Conservation (phyloP, 2,329 filamentous ascomycete species). For the Truncatella angustata region DNA sequence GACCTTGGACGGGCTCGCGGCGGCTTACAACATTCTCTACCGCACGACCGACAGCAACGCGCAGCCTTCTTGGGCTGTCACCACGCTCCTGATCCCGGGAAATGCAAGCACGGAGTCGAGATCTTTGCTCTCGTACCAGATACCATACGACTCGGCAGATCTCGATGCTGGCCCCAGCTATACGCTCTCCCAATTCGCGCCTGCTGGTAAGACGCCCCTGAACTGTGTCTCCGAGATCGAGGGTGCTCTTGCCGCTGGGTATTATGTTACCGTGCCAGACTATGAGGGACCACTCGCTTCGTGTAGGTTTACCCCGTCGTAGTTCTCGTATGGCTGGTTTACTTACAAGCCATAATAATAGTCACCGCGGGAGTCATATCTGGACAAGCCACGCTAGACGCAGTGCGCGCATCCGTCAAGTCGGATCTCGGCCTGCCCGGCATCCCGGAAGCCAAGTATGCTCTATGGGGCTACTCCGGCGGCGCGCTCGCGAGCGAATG, state of each 20-base stretch:
- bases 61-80: slow-evolving; percentile 36
- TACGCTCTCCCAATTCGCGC: slow-evolving; percentile 11
- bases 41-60: slow-evolving; percentile 34
- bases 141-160: slow-evolving; percentile 33
- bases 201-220: slow-evolving; percentile 15
- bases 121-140: slow-evolving; percentile 37
- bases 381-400: slow-evolving; percentile 12
- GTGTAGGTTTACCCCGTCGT: slow-evolving; percentile 20
- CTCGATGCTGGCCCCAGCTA: slow-evolving; percentile 37
- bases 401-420: slow-evolving; percentile 8
- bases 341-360: neutral
- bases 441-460: slow-evolving; percentile 26
- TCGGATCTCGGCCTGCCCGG: slow-evolving; percentile 6
- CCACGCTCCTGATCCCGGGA: slow-evolving; percentile 27
- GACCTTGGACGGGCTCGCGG: slow-evolving; percentile 11
- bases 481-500: slow-evolving; percentile 50
- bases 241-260: slow-evolving; percentile 38
- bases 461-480: slow-evolving; percentile 55
- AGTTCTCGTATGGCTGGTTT: neutral
- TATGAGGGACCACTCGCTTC: slow-evolving; percentile 42
- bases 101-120: neutral
- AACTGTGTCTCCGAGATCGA: slow-evolving; percentile 23
- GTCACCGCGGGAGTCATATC: slow-evolving; percentile 10
- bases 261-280: slow-evolving; percentile 46
- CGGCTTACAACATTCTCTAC: slow-evolving; percentile 35